A percentile compares a stretch with the other conserved stretches of the same genome.
These are phyloP conservation scores for Coniosporium apollinis DNA, from an alignment of 495 filamentous ascomycete species.

Conservation along the genomic window DNA sequence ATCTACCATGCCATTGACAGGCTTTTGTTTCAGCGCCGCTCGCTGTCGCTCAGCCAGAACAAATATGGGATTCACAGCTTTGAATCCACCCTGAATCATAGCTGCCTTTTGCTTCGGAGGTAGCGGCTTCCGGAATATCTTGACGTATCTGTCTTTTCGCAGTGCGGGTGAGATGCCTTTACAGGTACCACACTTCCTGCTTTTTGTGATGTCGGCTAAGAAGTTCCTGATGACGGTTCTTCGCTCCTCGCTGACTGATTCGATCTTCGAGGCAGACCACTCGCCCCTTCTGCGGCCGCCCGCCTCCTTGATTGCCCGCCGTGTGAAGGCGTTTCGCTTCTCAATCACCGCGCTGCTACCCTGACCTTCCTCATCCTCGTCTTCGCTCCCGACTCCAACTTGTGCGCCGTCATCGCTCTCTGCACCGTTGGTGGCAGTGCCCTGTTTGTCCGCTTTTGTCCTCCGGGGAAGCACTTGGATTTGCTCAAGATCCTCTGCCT, in stretches of 20 bases:
- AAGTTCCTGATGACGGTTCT: slow-evolving; percentile 65
- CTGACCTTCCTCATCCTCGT: slow-evolving; percentile 38
- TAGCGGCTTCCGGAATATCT: slow-evolving; percentile 81
- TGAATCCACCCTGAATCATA: slow-evolving; percentile 55
- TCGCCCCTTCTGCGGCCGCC: slow-evolving; percentile 32
- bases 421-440: too few relatives aligned
- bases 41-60: slow-evolving; percentile 20
- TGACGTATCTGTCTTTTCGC: slow-evolving; percentile 72
- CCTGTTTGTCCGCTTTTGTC: too few relatives aligned
- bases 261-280: slow-evolving; percentile 52
- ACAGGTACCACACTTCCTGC: slow-evolving; percentile 59
- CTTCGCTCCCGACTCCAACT: slow-evolving; percentile 32
- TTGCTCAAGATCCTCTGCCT: slow-evolving; percentile 52
- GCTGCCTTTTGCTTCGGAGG: slow-evolving; percentile 48
- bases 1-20: slow-evolving; percentile 29
- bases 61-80: slow-evolving; percentile 42
- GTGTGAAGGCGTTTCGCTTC: slow-evolving; percentile 53
- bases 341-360: slow-evolving; percentile 43
- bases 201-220: slow-evolving; percentile 43
- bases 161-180: slow-evolving; percentile 46
- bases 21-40: slow-evolving; percentile 5
- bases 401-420: slow-evolving; percentile 18
- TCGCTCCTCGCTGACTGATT: slow-evolving; percentile 60
- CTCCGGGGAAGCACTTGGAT: too few relatives aligned
- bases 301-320: slow-evolving; percentile 38